Conservation (phyloP, 2,329 filamentous ascomycete species). For the Cordyceps cicadae region DNA sequence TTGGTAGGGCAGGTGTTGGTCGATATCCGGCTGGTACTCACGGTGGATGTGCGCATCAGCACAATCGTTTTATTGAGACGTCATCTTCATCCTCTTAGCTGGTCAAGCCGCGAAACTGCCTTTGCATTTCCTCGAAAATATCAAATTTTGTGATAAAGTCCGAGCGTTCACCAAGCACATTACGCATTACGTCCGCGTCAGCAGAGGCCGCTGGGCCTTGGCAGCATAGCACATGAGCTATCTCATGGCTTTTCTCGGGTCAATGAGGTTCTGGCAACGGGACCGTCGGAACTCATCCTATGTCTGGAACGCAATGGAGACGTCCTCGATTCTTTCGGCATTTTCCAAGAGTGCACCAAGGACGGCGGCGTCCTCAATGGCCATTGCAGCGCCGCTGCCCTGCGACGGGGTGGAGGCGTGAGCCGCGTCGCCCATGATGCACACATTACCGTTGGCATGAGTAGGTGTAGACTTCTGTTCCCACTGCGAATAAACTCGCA, state of each 20-base stretch:
- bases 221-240: constrained; percentile 10
- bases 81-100: background rate
- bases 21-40: background rate
- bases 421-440: constrained; percentile 20
- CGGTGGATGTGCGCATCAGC: too few relatives aligned
- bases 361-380: constrained; percentile 20
- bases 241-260: constrained; percentile 7
- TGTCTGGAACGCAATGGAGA: constrained; percentile 13
- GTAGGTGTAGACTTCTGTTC: constrained; percentile 14
- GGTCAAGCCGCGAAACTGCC: background rate
- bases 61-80: background rate
- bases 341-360: constrained; percentile 12
- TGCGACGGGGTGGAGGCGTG: constrained; percentile 21
- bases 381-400: constrained; percentile 18
- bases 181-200: background rate
- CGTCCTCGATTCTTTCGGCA: background rate
- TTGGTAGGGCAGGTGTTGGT: background rate
- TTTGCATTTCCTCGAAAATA: background rate
- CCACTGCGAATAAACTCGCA: constrained; percentile 8
- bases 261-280: constrained; percentile 8
- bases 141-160: background rate
- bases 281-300: constrained; percentile 13
- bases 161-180: background rate
- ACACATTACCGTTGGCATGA: constrained; percentile 15
- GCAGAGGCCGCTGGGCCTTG: background rate